Conservation (phyloP, 2,329 filamentous ascomycete genomes). For the Penicillium sp. region DNA sequence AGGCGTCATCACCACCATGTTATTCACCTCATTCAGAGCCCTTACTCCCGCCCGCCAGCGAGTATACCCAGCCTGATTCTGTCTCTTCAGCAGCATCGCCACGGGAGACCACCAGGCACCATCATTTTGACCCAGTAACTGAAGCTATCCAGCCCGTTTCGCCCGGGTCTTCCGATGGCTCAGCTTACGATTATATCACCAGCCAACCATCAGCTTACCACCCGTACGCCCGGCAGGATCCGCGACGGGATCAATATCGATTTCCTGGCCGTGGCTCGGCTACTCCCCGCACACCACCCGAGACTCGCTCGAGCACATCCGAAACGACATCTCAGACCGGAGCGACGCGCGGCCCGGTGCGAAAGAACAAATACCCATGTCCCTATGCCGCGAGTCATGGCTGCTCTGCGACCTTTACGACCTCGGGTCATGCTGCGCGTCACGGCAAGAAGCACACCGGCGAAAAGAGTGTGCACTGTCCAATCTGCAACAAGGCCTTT, state of each 20-base stretch:
- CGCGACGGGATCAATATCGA: slow-evolving; percentile 19
- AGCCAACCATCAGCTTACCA: slow-evolving; percentile 28
- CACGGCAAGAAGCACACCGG: slow-evolving; percentile 69
- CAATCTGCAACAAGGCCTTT: slow-evolving; percentile 66
- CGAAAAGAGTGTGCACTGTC: slow-evolving; percentile 67
- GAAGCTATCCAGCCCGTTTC: slow-evolving; percentile 30
- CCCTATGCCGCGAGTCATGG: slow-evolving; percentile 60
- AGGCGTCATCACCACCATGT: slow-evolving; percentile 24
- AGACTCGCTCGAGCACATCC: slow-evolving; percentile 26
- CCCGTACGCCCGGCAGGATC: slow-evolving; percentile 30
- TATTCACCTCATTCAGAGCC: slow-evolving; percentile 23
- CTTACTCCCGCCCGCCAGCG: slow-evolving; percentile 16
- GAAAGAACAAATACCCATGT: slow-evolving; percentile 66
- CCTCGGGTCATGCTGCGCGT: slow-evolving; percentile 65
- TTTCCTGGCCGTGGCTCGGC: slow-evolving; percentile 25
- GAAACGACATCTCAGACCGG: slow-evolving; percentile 29
- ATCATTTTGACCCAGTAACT: slow-evolving; percentile 26
- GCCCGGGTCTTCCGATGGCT: slow-evolving; percentile 36
- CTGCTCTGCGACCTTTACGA: slow-evolving; percentile 64
- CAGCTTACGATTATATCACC: slow-evolving; percentile 32
- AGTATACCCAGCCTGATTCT: slow-evolving; percentile 19
- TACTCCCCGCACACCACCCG: slow-evolving; percentile 22
- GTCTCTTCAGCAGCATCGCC: slow-evolving; percentile 28
- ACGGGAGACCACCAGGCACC: slow-evolving; percentile 17
- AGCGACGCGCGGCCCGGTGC: slow-evolving; percentile 24